Percentiles rank a stretch among this genome's conserved stretches.
phyloP scores from a whole-genome alignment of 2,329 filamentous ascomycete species.

The Zymoseptoria passerinii region DNA sequence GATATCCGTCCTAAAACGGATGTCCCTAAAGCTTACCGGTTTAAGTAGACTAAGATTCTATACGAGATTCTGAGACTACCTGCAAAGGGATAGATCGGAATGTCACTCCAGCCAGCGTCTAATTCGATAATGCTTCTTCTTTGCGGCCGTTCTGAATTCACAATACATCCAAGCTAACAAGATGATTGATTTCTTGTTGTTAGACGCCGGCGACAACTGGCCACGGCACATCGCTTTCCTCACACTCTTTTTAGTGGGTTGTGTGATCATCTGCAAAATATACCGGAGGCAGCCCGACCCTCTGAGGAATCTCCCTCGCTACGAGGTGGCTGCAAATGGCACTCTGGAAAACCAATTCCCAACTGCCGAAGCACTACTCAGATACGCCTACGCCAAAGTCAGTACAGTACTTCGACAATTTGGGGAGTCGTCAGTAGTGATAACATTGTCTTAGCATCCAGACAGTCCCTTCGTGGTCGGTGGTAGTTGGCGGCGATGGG shows the following conservation, averaged over 20 bases:
- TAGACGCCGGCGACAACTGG: not conserved
- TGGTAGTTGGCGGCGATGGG: conserved; percentile 2
- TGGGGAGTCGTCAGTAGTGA: not conserved
- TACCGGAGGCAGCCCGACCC: not conserved
- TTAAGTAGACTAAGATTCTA: too few relatives aligned
- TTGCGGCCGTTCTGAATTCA: too few relatives aligned
- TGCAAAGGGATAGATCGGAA: too few relatives aligned
- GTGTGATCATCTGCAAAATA: not conserved
- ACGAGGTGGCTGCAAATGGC: not conserved
- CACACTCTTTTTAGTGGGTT: not conserved
- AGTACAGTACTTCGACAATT: not conserved
- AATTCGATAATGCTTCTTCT: too few relatives aligned
- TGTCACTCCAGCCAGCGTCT: too few relatives aligned
- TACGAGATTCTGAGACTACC: too few relatives aligned
- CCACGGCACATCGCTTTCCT: not conserved
- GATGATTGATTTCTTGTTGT: not conserved
- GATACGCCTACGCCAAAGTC: not conserved
- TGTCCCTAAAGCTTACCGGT: too few relatives aligned
- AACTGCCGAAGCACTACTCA: not conserved
- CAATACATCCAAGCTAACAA: too few relatives aligned
- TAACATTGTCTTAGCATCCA: not conserved
- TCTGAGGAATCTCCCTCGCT: not conserved
- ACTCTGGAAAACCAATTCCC: not conserved
- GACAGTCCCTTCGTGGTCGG: not conserved
- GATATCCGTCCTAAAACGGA: too few relatives aligned